Base-by-base conservation (phyloP, 2,329 filamentous ascomycete species). In the Sporothrix humicola region DNA sequence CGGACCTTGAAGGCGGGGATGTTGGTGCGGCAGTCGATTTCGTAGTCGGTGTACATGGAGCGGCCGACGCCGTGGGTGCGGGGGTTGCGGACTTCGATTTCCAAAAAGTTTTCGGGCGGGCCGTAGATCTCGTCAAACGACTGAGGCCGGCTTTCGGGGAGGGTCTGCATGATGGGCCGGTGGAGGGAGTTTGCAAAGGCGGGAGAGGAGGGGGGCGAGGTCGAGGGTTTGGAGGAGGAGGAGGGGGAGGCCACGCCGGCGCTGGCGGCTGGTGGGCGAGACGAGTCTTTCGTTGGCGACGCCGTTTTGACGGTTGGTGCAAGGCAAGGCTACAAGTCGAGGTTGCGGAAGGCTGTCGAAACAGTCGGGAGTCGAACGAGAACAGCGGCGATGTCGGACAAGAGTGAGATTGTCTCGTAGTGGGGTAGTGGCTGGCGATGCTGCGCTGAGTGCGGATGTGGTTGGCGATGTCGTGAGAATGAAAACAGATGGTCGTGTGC, bases 91-190 rank as follows among this genome's bases (percentile, higher is more conserved):
- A 98, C 95, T 87, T 99, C 96, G 77, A 99, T 97, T 86, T 99
- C 96, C 72, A 99, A 89, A 81, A 98, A 98, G 86, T 99, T 99
- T 87, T 99, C 96, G 6, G 96, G 96, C 66, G 95, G 94, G 15
- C 95, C 96, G 83, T 99, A 99, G 82, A 98, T 97, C 87, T 99
- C 96, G 84, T 99, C 96, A 81, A 98, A 98, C 81, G 92, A 96
- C 86, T 99, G 96, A 84, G 93, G 90, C 79, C 95, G 93, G 78
- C 92, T 90, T 80, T 91, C 89, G 66, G 89, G 89, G 85, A 91
- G 89, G 76, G 89, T 87, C 83, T 90, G 88, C 85, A 91, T 87
- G 79, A 74, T 76, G 66, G 73, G 75, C 44, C 73, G 75, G 73
- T 73, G 71, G 56, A 68, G 52, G 42, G 87, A 69, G 50, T 74